Evolutionary conservation across 352 stramenopile genomes (phyloP), one percentile per base, ranked within the genome.

Genomic region (Elongisporangium prolatum): DNA sequence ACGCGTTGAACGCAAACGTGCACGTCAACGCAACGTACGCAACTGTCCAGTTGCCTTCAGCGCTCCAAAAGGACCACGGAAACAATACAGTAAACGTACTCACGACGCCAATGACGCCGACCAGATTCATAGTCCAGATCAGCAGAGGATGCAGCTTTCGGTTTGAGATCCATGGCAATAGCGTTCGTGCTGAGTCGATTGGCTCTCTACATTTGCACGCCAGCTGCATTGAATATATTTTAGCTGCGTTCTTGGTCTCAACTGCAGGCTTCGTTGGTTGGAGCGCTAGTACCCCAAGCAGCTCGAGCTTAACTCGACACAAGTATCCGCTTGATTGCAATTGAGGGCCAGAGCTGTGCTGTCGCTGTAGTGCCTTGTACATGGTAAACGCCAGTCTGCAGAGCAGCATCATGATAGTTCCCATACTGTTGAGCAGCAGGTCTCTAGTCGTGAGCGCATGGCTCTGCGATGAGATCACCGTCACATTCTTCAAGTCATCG

Each of bases 361-460:
- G 54, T 0, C 18, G 22, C 21, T 37, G 37, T 17, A 65, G 4
- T 17, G 55, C 48, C 44, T 18, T 21, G 18, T 16, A 6, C 24
- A 61, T 65, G 44, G 52, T 21, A 48, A 56, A 65, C 25, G 18
- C 59, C 18, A 61, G n/a, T 4, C 54, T 53, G 3, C 47, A 24
- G 21, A 65, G 50, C 3, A 65, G 28, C 9, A 28, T 50, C 16
- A 65, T 28, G 53, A 61, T 55, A 47, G 59, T 65, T 18, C 21
- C 24, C 53, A 56, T 61, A 2, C 52, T 47, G 53, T 61, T 61
- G 4, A 56, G 21, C 6, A 65, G 21, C 4, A 65, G 13, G 28
- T 65, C 59, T 25, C 50, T 54, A 7, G 28, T 44, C 9, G 53
- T 55, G n/a, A 65, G 37, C 1, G 34, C 5, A n/a, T 59, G 56